Conservation (phyloP, 306 rosid genomes). For the Fragaria iinumae region DNA sequence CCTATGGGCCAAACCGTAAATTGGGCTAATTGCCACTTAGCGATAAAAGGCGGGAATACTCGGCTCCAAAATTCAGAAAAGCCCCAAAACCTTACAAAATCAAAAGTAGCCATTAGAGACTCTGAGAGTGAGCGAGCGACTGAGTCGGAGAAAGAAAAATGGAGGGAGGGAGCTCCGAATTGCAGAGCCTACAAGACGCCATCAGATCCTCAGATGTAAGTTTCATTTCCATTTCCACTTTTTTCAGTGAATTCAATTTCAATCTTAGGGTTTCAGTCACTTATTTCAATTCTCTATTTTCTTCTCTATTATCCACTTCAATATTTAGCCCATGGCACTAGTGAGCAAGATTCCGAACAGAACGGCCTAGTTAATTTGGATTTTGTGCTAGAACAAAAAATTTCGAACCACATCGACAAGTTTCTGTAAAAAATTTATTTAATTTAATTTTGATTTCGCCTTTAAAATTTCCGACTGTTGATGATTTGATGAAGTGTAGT, state of each 20-base stretch:
- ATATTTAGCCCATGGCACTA: neutral
- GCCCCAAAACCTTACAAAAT: neutral
- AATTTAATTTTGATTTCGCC: too few relatives aligned
- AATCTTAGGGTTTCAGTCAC: neutral
- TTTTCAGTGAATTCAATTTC: neutral
- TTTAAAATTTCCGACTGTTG: neutral
- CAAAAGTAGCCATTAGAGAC: neutral
- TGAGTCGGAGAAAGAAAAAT: slow-evolving; percentile 25
- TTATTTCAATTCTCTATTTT: neutral
- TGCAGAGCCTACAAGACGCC: slow-evolving; percentile 54
- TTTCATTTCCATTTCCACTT: slow-evolving; percentile 1
- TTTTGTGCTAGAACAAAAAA: neutral
- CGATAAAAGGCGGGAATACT: slow-evolving; percentile 42
- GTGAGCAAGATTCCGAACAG: neutral
- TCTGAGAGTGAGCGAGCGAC: slow-evolving; percentile 6
- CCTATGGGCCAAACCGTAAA: too few relatives aligned
- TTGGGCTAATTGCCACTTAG: too few relatives aligned
- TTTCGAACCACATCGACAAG: too few relatives aligned
- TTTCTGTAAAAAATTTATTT: too few relatives aligned
- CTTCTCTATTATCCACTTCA: neutral
- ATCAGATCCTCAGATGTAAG: slow-evolving; percentile 79
- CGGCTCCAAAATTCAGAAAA: slow-evolving; percentile 15
- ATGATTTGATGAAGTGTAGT: neutral
- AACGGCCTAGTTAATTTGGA: neutral
- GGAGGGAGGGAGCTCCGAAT: slow-evolving; percentile 55